Conservation (phyloP, 2,329 filamentous ascomycete species). For the Pseudogymnoascus sp. region DNA sequence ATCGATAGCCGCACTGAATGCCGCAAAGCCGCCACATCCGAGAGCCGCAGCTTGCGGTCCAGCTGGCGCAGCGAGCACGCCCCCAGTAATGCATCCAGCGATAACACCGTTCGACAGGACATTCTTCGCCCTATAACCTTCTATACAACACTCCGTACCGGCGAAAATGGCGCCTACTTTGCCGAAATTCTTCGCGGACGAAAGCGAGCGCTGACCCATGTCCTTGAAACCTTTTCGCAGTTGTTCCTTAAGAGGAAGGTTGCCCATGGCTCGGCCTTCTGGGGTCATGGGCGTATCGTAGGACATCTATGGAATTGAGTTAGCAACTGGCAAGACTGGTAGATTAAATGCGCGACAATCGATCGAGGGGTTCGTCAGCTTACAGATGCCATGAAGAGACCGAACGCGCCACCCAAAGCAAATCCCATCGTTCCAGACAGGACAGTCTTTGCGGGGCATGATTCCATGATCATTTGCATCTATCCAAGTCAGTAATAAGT, state of each 20-base stretch:
- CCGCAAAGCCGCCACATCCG: conserved; percentile 88
- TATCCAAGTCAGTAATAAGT: conserved; percentile 12
- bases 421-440: conserved; percentile 93
- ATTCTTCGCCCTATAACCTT: conserved; percentile 87
- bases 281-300: conserved; percentile 79
- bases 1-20: conserved; percentile 87
- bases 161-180: conserved; percentile 85
- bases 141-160: conserved; percentile 92
- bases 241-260: conserved; percentile 78
- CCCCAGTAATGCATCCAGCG: conserved; percentile 86
- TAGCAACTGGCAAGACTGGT: not conserved
- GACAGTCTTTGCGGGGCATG: conserved; percentile 78
- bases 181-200: conserved; percentile 88
- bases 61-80: conserved; percentile 74
- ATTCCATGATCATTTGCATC: conserved; percentile 60
- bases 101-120: conserved; percentile 81
- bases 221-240: conserved; percentile 82
- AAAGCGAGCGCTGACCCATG: conserved; percentile 79
- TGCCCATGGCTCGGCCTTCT: conserved; percentile 37
- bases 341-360: not conserved
- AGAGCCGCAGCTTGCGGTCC: conserved; percentile 82
- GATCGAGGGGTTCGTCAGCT: conserved; percentile 28
- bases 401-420: conserved; percentile 86
- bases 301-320: conserved; percentile 61
- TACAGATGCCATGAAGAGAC: conserved; percentile 96